Evolutionary conservation across 108 stramenopile genomes (phyloP), one percentile per base, ranked within the genome.

Genomic region (Schizochytrium sp.): DNA sequence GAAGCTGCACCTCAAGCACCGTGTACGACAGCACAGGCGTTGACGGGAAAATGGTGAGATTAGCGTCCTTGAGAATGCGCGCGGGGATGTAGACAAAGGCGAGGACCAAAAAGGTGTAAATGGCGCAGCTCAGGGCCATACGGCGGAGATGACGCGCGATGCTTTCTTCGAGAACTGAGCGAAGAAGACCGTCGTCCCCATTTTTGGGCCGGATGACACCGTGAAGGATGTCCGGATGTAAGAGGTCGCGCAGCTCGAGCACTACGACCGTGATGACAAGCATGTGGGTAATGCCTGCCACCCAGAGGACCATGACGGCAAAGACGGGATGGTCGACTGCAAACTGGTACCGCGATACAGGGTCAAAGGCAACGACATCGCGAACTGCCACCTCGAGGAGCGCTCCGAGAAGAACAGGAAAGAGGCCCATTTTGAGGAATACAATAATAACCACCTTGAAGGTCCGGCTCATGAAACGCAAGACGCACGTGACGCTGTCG

Each of bases 371-470:
- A 23, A 83, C 76, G 51, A 83, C 23, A 16, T 53, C 76, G 48
- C 76, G 45, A 1, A 21, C 76, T 6, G 76, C 76, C 8, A 53
- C n/a, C 76, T 83, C 76, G 48, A 83, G 76, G 19, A 83, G 51
- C 0, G 51, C 76, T 6, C 76, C 76, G 3, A 83, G 28, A 12
- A 83, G 51, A 12, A 83, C 51, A 45, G 76, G 76, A 34, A 83
- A 83, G 23, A 83, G n/a, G 25, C 76, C 76, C 76, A 83, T 83
- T 34, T 83, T 83, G 12, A 83, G 51, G 48, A 83, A 83, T 23
- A 83, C 76, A 53, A 83, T 53, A 83, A 83, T 83, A 45, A 83
- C 76, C 8, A 83, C 76, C 51, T 83, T 83, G 76, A 83, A 83
- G n/a, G 76, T 83, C 45, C 45, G 76, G 23, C 76, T 83, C 76